Evolutionary conservation across 2,329 filamentous ascomycete species (phyloP).

Genomic region (Xylariaceae sp.): DNA sequence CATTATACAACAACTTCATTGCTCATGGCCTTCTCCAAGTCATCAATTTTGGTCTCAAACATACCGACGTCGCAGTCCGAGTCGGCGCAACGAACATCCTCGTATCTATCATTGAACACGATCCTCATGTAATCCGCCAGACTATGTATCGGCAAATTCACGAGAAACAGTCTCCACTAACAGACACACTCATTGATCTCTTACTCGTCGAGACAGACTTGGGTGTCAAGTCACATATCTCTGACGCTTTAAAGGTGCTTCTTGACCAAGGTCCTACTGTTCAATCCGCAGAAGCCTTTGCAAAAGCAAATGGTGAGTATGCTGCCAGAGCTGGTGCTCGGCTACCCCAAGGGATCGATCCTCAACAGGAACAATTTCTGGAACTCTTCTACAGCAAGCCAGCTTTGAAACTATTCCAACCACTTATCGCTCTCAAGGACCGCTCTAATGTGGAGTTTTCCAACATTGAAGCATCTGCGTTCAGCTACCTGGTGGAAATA

Average conservation of each 20-base stretch:
- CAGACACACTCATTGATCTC: slow-evolving; percentile 88
- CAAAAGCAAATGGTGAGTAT: slow-evolving; percentile 65
- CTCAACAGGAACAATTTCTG: slow-evolving; percentile 81
- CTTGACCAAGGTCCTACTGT: slow-evolving; percentile 65
- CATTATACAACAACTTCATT: slow-evolving; percentile 86
- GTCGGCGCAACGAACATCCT: slow-evolving; percentile 92
- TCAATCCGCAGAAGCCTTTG: slow-evolving; percentile 55
- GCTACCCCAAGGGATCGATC: slow-evolving; percentile 49
- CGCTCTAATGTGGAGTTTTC: slow-evolving; percentile 66
- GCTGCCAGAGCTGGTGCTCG: slow-evolving; percentile 55
- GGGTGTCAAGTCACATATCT: slow-evolving; percentile 91
- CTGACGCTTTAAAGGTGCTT: slow-evolving; percentile 90
- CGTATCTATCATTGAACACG: slow-evolving; percentile 91
- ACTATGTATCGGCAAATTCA: slow-evolving; percentile 90
- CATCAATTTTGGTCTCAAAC: slow-evolving; percentile 86
- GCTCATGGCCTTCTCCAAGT: slow-evolving; percentile 81
- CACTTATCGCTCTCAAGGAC: slow-evolving; percentile 74
- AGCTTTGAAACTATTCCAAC: slow-evolving; percentile 79
- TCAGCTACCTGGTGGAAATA: slow-evolving; percentile 86
- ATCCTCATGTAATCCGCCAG: slow-evolving; percentile 87
- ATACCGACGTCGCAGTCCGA: slow-evolving; percentile 76
- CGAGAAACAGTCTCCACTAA: slow-evolving; percentile 80
- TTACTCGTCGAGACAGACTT: slow-evolving; percentile 87
- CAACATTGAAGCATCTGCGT: slow-evolving; percentile 84
- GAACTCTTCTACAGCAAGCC: slow-evolving; percentile 87